These are phyloP conservation scores for Capsicum baccatum DNA, from an alignment of 257 asterid species.

Conservation along the genomic window DNA sequence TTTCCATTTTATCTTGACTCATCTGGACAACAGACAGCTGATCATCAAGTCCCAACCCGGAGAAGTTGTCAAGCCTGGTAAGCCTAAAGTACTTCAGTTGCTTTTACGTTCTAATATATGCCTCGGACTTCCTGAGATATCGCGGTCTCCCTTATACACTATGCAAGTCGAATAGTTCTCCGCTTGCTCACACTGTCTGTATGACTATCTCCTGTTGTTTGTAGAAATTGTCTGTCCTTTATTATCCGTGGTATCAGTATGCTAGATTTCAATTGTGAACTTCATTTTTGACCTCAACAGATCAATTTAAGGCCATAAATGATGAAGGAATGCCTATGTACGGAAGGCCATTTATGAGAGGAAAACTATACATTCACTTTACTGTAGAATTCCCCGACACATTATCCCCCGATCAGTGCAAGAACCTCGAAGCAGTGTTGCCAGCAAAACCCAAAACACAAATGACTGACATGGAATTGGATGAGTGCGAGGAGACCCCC, in stretches of 20 bases:
- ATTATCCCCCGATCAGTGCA: constrained; percentile 34
- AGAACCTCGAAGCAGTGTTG: constrained; percentile 31
- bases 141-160: neutral
- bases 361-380: constrained; percentile 43
- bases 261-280: neutral
- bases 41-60: constrained; percentile 51
- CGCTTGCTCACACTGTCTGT: neutral
- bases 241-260: neutral
- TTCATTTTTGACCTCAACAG: constrained; percentile 1
- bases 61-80: constrained; percentile 54
- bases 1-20: constrained; percentile 50
- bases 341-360: constrained; percentile 43
- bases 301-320: constrained; percentile 41
- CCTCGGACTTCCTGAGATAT: neutral
- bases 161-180: neutral
- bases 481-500: constrained; percentile 38
- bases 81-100: neutral
- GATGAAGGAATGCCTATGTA: constrained; percentile 47
- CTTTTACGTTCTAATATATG: neutral
- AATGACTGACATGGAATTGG: constrained; percentile 37
- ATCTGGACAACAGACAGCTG: constrained; percentile 49
- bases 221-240: neutral
- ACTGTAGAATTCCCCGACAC: constrained; percentile 41
- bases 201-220: neutral
- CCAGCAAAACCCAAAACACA: constrained; percentile 32